Percentiles rank a stretch among this genome's conserved stretches.
These are phyloP conservation scores for Trichomonas tenax DNA, from an alignment of 208 protist genomes.

Conservation along the genomic window DNA sequence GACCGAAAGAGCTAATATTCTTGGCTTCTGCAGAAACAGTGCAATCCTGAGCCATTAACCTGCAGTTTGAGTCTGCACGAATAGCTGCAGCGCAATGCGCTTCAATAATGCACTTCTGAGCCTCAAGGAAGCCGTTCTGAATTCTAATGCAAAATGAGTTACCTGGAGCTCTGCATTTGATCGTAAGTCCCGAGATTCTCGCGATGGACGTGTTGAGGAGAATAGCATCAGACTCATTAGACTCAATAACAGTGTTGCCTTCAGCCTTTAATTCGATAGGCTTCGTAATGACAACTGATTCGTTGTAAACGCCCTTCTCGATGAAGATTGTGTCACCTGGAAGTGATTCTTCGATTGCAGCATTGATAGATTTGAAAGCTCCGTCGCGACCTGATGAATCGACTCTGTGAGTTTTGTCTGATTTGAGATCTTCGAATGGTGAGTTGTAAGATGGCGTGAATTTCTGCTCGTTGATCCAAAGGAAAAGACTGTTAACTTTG, in stretches of 20 bases:
- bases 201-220: neutral
- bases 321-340: neutral
- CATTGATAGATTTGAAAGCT: neutral
- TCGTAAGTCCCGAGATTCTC: neutral
- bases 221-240: neutral
- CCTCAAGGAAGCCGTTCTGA: neutral
- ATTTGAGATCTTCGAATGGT: neutral
- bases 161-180: neutral
- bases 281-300: neutral
- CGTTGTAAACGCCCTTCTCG: neutral
- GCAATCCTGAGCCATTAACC: neutral
- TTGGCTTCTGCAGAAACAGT: neutral
- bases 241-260: neutral
- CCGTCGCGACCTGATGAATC: neutral
- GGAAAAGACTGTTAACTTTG: neutral
- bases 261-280: neutral
- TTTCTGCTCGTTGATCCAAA: neutral
- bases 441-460: neutral
- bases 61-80: neutral
- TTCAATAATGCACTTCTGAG: neutral
- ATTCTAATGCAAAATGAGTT: neutral
- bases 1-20: neutral
- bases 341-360: neutral
- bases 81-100: neutral
- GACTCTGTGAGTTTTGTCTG: neutral